Base-by-base conservation (phyloP, 192 early-diverging fungal species). In the Coemansia sp. region DNA sequence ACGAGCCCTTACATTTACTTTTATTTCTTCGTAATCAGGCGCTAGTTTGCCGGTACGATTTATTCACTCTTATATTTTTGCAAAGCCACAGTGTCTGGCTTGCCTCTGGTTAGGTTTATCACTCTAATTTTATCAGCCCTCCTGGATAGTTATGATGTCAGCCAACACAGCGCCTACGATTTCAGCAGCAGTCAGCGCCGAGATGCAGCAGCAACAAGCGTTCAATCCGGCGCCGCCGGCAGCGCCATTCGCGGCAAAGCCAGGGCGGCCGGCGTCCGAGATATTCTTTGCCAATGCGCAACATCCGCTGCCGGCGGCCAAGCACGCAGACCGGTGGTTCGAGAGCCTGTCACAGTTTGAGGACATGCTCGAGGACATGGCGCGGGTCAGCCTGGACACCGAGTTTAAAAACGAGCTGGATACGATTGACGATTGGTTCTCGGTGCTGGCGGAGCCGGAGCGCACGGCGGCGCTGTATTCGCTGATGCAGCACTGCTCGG, bases 361-460 rank as follows among this genome's bases (percentile, higher is more conserved):
- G 71, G 83, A 88, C 51, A 94, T 92, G 50, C 83, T 98, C 10
- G 93, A 98, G 70, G 90, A 93, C 56, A 93, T 96, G 90, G 90
- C 92, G 47, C 74, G 79, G 25, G 86, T 87, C 46, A 87, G 86
- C 58, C 73, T 92, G 50, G 93, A 95, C 69, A 87, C 87, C 42
- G 85, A 85, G 60, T 95, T 94, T 67, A 87, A 91, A 59, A 93
- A 95, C 51, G 95, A 95, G 70, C 86, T 97, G 47, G 85, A 87
- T 49, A 89, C 93, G 46, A 90, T 98, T 50, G 93, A 98, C 72
- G 87, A 95, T 61, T 98, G 96, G 96, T 94, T 98, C 74, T 84
- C 85, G 5, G 89, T 94, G 28, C 82, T 95, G 52, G 84, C 88
- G 3, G 93, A 98, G 64, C 86, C 92, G 24, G 96, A 98, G 80